Evolutionary conservation across 2,329 filamentous ascomycete genomes (phyloP), one percentile per base, ranked within the genome.

Genomic region (Sclerotinia glacialis): DNA sequence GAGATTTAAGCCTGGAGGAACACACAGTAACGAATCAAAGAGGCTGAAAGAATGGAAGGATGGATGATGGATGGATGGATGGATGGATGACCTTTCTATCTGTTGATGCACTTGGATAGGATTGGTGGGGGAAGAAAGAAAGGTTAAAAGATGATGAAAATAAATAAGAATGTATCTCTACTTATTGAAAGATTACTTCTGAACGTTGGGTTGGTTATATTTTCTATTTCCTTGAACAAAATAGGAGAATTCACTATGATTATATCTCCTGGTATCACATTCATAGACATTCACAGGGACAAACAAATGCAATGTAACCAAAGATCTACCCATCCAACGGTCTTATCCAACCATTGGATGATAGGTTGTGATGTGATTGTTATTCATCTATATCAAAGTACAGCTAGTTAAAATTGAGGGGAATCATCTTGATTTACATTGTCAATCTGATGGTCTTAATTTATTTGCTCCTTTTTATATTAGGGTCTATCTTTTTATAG

Each of bases 171-270:
- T n/a, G n/a, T n/a, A n/a, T n/a, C n/a, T n/a, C n/a, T n/a, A n/a
- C n/a, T n/a, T n/a, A n/a, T n/a, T n/a, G n/a, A n/a, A n/a, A n/a
- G n/a, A n/a, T n/a, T n/a, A n/a, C n/a, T n/a, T n/a, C n/a, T n/a
- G n/a, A n/a, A n/a, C n/a, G n/a, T n/a, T n/a, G n/a, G n/a, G n/a
- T n/a, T n/a, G n/a, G n/a, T n/a, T n/a, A n/a, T n/a, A n/a, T n/a
- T n/a, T n/a, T n/a, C 37, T 5, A 40, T 16, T 40, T 16, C 37
- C 12, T 53, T 18, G 1, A 34, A 2, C 23, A 6, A 40, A 55
- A 55, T 55, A 55, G 53, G 53, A 34, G 53, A 40, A 55, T 55
- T 55, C 53, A 55, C 34, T 40, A 40, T 40, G 28, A 14, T 54
- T n/a, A 14, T 34, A n/a, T 53, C 37, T 16, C 52, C 52, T 54